Conservation (phyloP, 148 eudicot species). For the Chenopodium album region DNA sequence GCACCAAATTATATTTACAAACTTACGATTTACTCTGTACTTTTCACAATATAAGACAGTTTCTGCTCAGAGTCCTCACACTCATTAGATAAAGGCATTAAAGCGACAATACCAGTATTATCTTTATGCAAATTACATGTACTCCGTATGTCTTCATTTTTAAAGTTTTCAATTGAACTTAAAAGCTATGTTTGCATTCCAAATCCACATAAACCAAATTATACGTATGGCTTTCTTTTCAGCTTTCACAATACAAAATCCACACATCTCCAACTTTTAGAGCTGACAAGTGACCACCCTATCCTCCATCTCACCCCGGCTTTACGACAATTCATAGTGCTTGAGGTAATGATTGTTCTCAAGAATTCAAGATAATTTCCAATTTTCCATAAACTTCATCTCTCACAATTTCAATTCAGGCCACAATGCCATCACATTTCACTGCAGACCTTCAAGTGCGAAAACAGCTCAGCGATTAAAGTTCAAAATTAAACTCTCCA, state of each 20-base stretch:
- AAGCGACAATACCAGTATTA: not conserved
- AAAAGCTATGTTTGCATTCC: not conserved
- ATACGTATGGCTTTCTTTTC: not conserved
- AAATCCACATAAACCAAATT: not conserved
- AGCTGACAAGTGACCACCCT: too few species aligned
- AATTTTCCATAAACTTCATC: not conserved
- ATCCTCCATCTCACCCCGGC: too few species aligned
- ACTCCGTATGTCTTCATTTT: too few species aligned
- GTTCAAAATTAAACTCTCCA: not conserved
- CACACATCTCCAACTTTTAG: not conserved
- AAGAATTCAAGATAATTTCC: not conserved
- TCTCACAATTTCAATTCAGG: not conserved
- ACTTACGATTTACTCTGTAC: too few species aligned
- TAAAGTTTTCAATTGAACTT: not conserved
- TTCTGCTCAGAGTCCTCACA: too few species aligned
- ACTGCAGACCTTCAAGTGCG: not conserved
- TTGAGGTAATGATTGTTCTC: not conserved
- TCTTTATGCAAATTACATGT: too few species aligned
- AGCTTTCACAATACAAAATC: not conserved
- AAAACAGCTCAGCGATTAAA: not conserved
- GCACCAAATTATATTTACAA: not conserved
- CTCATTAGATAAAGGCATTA: not conserved
- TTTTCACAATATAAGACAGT: not conserved
- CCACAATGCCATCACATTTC: not conserved
- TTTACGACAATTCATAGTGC: too few species aligned